Conservation (phyloP, 164 flowering plant genomes). For the Macadamia integrifolia region DNA sequence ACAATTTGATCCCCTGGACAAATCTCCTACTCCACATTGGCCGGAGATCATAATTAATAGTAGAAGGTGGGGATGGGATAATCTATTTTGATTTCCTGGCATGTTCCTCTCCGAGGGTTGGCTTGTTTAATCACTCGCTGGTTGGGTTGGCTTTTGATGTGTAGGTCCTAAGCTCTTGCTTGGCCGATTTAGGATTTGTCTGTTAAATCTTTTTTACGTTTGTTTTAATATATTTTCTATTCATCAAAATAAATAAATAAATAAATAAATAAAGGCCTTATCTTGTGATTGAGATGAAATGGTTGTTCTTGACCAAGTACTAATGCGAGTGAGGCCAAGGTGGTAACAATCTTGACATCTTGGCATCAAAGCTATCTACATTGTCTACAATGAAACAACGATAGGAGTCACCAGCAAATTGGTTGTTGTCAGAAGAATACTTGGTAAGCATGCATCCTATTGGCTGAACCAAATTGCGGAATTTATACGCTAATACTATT, state of each 20-base stretch:
- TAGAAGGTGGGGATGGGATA: background rate
- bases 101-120: background rate
- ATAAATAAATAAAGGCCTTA: background rate
- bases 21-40: background rate
- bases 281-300: background rate
- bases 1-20: background rate
- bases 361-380: constrained; percentile 85
- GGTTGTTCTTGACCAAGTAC: constrained; percentile 44
- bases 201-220: too few relatives aligned
- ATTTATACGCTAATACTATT: background rate
- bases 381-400: constrained; percentile 94
- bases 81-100: background rate
- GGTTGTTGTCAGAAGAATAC: constrained; percentile 69
- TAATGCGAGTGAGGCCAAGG: constrained; percentile 98
- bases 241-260: too few relatives aligned
- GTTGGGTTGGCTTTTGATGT: too few relatives aligned
- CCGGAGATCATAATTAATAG: background rate
- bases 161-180: too few relatives aligned
- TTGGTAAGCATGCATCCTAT: constrained; percentile 42
- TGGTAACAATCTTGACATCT: constrained; percentile 60
- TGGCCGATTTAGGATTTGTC: too few relatives aligned
- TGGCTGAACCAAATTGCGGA: background rate
- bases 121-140: background rate
- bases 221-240: too few relatives aligned
- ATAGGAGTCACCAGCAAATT: constrained; percentile 95